Conservation (phyloP, 2,329 filamentous ascomycete species). For the Arthrobotrys iridis region DNA sequence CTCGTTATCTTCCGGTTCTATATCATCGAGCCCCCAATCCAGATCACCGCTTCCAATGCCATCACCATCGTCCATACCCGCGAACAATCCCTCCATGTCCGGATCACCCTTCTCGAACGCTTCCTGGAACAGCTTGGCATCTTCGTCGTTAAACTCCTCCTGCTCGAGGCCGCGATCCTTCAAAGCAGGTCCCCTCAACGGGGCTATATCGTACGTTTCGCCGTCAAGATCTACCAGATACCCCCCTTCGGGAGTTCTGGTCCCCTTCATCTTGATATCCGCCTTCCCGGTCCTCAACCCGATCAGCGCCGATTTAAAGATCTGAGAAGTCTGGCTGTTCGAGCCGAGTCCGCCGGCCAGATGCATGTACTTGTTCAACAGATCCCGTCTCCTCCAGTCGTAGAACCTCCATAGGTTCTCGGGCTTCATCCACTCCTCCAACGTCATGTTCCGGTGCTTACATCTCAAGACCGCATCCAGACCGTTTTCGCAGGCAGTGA, state of each 20-base stretch:
- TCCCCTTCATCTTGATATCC: conserved; percentile 1
- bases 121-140: conserved; percentile 2
- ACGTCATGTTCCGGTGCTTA: conserved; percentile 9
- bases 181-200: background rate
- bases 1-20: conserved; percentile 1
- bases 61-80: background rate
- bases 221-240: conserved; percentile 46
- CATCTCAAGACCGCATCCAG: conserved; percentile 29
- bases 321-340: conserved; percentile 1
- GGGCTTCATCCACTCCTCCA: conserved; percentile 44
- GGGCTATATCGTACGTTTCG: conserved; percentile 31
- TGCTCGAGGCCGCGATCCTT: background rate
- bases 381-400: conserved; percentile 23
- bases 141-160: background rate
- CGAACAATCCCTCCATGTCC: conserved; percentile 1
- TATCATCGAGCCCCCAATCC: conserved; percentile 45
- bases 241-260: conserved; percentile 3
- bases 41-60: conserved; percentile 1
- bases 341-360: conserved; percentile 24
- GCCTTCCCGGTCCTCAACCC: conserved; percentile 5
- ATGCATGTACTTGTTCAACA: conserved; percentile 37
- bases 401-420: conserved; percentile 41
- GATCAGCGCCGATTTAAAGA: conserved; percentile 22
- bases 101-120: conserved; percentile 1
- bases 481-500: conserved; percentile 16